Evolutionary conservation across 345 rosid species (phyloP).

Genomic region (Lepidium africanum): DNA sequence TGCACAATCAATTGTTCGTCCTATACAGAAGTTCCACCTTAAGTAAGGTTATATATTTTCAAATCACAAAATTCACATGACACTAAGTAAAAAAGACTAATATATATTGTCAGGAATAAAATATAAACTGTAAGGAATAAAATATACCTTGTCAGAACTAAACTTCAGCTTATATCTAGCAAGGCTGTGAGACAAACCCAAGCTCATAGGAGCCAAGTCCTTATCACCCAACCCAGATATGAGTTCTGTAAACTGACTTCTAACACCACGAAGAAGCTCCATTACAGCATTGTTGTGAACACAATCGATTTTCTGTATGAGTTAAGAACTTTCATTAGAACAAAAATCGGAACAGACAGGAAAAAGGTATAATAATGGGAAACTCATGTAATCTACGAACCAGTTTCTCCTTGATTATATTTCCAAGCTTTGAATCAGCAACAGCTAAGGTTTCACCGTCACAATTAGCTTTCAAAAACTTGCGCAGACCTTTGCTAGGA

Average conservation of each 20-base stretch:
- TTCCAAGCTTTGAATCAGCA: slow-evolving; percentile 88
- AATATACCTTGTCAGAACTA: slow-evolving; percentile 78
- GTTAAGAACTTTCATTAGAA: background rate
- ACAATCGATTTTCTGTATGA: slow-evolving; percentile 68
- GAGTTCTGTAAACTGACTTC: slow-evolving; percentile 80
- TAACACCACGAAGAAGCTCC: slow-evolving; percentile 77
- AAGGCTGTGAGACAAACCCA: slow-evolving; percentile 84
- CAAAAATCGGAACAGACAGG: background rate
- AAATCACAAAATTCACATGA: background rate
- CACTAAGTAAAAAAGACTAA: background rate
- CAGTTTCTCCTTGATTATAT: slow-evolving; percentile 75
- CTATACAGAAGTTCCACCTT: background rate
- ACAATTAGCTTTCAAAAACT: slow-evolving; percentile 62
- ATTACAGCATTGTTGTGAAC: slow-evolving; percentile 74
- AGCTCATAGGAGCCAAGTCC: slow-evolving; percentile 83
- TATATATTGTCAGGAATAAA: background rate
- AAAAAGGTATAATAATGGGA: background rate
- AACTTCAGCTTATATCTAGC: slow-evolving; percentile 85
- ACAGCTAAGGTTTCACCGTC: slow-evolving; percentile 58
- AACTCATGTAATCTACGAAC: slow-evolving; percentile 26
- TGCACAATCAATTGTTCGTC: background rate
- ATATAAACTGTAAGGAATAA: background rate
- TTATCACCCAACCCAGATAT: slow-evolving; percentile 67
- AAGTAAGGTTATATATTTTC: background rate
- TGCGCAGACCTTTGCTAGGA: slow-evolving; percentile 60